Evolutionary conservation across 202 grass and related monocot genomes (phyloP), one percentile per base, ranked within the genome.

Genomic region (Schoenoplectus tabernaemontani): DNA sequence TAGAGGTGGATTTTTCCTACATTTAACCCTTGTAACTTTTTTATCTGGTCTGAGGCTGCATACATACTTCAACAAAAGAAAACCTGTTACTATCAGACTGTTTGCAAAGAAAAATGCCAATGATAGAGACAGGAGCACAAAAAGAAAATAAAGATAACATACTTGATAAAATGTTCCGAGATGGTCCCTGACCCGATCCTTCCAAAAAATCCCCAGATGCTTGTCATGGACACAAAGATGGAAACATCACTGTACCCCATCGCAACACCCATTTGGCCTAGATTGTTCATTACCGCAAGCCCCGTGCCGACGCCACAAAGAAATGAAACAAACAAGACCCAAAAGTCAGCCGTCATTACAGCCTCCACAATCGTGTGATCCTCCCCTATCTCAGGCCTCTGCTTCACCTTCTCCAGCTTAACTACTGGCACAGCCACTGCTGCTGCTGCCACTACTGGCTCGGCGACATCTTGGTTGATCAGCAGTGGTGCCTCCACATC

Each of bases 191-290:
- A 97, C 3, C 80, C 86, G 57, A 97, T 89, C 42, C 95, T 89
- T 36, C 95, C 95, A 84, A 97, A 94, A 86, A 97, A 97, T 28
- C 95, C 95, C 91, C 95, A 98, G 44, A 98, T 98, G 91, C 95
- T 98, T 51, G 88, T 92, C 89, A 98, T 87, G 79, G 95, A 98
- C 71, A 98, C 88, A 85, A 98, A 98, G 78, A 98, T 81, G 39
- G 95, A 98, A 63, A 98, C 91, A 68, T 98, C 91, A 41, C 47
- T 38, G 87, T 92, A 94, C 32, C 91, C 95, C 91, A 98, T 92
- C 44, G 95, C 95, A 0, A 83, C 50, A 22, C 95, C 95, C 88
- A 98, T 95, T 88, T 98, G 95, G 37, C 95, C 95, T 76, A 98
- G 82, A 81, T 98, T 98, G 89, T 98, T 98, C 86, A 98, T 98